Evolutionary conservation across 2,329 filamentous ascomycete genomes (phyloP).

Genomic region (Talaromyces islandicus): DNA sequence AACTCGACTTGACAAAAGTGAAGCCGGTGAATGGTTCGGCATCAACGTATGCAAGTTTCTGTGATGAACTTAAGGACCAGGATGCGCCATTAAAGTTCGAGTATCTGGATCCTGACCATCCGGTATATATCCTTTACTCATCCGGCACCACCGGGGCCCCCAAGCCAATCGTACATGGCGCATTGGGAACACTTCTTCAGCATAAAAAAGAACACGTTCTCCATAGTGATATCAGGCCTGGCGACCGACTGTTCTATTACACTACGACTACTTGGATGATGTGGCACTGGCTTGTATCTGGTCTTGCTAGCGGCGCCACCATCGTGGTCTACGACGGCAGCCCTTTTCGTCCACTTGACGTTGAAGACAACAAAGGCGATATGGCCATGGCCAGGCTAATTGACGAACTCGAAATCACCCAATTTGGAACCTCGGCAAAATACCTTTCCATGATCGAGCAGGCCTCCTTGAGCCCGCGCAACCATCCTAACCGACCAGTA

Average conservation of each 20-base stretch:
- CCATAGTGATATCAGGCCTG: constrained; percentile 71
- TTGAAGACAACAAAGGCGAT: constrained; percentile 57
- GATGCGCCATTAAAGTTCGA: constrained; percentile 56
- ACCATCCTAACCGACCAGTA: constrained; percentile 40
- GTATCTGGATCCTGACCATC: constrained; percentile 76
- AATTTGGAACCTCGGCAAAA: constrained; percentile 92
- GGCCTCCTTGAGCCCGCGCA: constrained; percentile 57
- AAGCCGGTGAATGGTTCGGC: constrained; percentile 31
- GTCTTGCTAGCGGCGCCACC: constrained; percentile 73
- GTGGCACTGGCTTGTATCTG: constrained; percentile 96
- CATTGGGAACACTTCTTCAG: constrained; percentile 82
- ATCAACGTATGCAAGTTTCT: constrained; percentile 40
- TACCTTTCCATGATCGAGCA: constrained; percentile 90
- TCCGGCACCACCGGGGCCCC: constrained; percentile 82
- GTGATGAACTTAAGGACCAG: constrained; percentile 35
- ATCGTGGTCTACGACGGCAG: constrained; percentile 89
- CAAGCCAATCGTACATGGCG: constrained; percentile 91
- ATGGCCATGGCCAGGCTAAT: constrained; percentile 78
- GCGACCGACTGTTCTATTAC: constrained; percentile 81
- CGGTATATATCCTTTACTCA: constrained; percentile 89
- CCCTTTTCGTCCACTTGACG: constrained; percentile 66
- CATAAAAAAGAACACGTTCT: constrained; percentile 95
- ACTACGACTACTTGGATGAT: constrained; percentile 99
- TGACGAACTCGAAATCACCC: constrained; percentile 73
- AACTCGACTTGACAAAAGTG: constrained; percentile 30